These are phyloP conservation scores for Durio zibethinus DNA, from an alignment of 345 rosid genomes.

Conservation along the genomic window DNA sequence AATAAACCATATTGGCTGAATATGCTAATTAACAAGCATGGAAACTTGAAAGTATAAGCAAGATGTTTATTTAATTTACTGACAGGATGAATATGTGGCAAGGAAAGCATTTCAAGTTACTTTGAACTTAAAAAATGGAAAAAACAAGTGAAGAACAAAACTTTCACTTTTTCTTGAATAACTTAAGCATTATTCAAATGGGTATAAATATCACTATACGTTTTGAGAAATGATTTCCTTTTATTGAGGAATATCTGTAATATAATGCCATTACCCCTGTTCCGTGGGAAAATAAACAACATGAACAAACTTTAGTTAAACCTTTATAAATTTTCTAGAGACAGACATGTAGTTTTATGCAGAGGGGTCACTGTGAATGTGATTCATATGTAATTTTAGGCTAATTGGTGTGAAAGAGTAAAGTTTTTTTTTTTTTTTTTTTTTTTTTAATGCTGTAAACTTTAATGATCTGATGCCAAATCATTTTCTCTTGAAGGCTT, in stretches of 20 bases:
- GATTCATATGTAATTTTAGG: background rate
- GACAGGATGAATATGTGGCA: background rate
- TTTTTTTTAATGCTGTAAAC: slow-evolving; percentile 4
- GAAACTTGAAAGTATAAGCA: background rate
- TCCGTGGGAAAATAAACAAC: background rate
- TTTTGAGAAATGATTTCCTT: background rate
- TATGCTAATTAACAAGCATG: background rate
- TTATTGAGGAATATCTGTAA: background rate
- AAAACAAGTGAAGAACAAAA: no score
- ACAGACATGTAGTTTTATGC: background rate
- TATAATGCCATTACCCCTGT: background rate
- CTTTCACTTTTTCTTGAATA: background rate
- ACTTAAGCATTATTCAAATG: background rate
- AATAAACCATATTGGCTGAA: background rate
- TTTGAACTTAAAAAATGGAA: background rate
- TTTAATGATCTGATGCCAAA: slow-evolving; percentile 25
- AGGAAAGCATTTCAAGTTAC: background rate
- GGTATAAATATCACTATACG: background rate
- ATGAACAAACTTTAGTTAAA: background rate
- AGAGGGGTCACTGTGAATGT: background rate
- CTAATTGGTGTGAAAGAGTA: background rate
- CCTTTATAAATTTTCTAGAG: background rate
- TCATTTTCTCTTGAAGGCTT: slow-evolving; percentile 51
- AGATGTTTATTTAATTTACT: background rate
- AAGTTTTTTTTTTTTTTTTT: background rate